phyloP scores from a whole-genome alignment of 768 basidiomycete genomes.

The Amylocystis lapponica region DNA sequence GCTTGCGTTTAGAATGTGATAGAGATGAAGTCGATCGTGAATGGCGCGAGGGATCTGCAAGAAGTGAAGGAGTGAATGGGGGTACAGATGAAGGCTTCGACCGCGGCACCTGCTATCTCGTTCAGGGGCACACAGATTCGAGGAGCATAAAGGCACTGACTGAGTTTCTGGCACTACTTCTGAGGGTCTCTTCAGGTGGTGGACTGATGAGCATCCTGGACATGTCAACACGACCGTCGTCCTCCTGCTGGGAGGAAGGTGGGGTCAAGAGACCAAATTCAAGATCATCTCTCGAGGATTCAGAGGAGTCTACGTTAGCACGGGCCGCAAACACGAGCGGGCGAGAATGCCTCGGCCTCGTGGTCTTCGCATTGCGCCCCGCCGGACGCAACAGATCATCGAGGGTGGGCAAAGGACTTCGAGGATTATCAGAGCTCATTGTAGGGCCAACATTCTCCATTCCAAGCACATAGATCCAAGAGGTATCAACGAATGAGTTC shows the following conservation, averaged over 20 bases:
- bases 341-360: constrained; percentile 15
- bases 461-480: too few species aligned
- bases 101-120: too few species aligned
- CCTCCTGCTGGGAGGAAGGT: constrained; percentile 20
- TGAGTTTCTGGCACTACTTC: constrained; percentile 12
- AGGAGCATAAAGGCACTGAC: constrained; percentile 20
- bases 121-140: constrained; percentile 14
- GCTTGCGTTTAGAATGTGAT: constrained; percentile 35
- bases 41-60: constrained; percentile 6
- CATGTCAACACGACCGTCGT: constrained; percentile 14
- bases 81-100: constrained; percentile 12
- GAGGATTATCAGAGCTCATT: neutral
- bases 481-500: too few species aligned
- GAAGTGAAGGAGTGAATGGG: constrained; percentile 7
- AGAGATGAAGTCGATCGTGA: constrained; percentile 1
- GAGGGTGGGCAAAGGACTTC: constrained; percentile 6
- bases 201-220: constrained; percentile 46
- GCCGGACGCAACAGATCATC: constrained; percentile 9
- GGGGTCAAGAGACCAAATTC: constrained; percentile 22
- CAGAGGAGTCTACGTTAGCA: constrained; percentile 6
- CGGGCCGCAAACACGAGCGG: constrained; percentile 6
- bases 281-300: neutral
- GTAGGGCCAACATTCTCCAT: neutral
- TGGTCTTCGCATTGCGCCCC: constrained; percentile 12
- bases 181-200: constrained; percentile 53